A percentile compares a stretch with the other conserved stretches of the same genome.
phyloP scores from a whole-genome alignment of 192 early-diverging fungal genomes.

The Backusella tuberculispora region DNA sequence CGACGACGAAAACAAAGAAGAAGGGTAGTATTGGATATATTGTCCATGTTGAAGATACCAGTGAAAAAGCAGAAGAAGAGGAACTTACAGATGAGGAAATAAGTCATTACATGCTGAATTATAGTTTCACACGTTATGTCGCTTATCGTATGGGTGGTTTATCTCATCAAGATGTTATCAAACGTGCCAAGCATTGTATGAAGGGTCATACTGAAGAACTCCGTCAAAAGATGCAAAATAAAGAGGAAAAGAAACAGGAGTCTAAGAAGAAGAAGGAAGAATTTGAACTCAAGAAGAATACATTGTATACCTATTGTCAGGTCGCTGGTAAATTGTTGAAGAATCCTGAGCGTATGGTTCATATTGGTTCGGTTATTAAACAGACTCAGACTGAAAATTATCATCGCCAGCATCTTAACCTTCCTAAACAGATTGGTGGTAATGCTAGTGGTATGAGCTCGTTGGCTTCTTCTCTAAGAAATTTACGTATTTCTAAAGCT shows the following conservation, averaged over 20 bases:
- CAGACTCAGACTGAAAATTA: neutral
- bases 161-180: conserved; percentile 22
- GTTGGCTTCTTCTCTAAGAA: neutral
- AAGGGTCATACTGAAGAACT: neutral
- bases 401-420: neutral
- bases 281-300: neutral
- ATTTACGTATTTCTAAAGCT: conserved; percentile 3
- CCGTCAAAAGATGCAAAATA: neutral
- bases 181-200: neutral
- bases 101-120: neutral
- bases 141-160: conserved; percentile 10
- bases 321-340: conserved; percentile 11
- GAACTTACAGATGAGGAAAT: neutral
- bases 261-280: neutral
- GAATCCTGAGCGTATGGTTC: conserved; percentile 17
- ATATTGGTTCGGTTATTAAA: conserved; percentile 3
- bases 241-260: neutral
- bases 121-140: conserved; percentile 10
- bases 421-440: neutral
- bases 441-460: neutral
- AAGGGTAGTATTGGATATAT: neutral
- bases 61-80: neutral
- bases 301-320: neutral
- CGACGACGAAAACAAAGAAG: neutral
- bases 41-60: neutral